phyloP scores from a whole-genome alignment of 2,329 filamentous ascomycete species.

The Ophiostoma sp. region DNA sequence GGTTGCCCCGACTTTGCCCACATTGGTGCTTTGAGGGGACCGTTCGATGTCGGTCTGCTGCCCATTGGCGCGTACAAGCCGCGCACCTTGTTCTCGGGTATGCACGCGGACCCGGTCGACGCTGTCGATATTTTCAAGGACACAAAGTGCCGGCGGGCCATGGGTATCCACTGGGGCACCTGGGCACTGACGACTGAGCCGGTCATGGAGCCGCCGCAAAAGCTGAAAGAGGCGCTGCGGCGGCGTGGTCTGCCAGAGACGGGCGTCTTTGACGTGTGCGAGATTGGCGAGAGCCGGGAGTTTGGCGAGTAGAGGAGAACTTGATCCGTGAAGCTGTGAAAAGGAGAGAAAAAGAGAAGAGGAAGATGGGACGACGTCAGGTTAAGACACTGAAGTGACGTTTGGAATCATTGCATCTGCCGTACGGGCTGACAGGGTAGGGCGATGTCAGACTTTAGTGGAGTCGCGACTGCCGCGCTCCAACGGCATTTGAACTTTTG shows the following conservation, averaged over 20 bases:
- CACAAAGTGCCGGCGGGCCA: constrained; percentile 71
- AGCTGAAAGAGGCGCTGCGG: constrained; percentile 70
- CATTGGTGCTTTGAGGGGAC: constrained; percentile 76
- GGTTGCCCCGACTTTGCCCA: constrained; percentile 81
- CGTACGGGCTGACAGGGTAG: background rate
- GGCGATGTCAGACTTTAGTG: background rate
- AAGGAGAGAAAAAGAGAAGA: background rate
- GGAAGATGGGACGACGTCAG: background rate
- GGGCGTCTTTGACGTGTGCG: constrained; percentile 78
- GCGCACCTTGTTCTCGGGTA: constrained; percentile 68
- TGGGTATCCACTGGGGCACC: constrained; percentile 91
- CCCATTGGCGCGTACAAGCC: constrained; percentile 89
- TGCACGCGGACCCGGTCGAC: constrained; percentile 87
- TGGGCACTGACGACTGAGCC: constrained; percentile 87
- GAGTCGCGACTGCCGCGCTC: background rate
- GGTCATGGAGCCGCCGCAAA: constrained; percentile 75
- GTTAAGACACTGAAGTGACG: background rate
- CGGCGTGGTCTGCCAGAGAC: constrained; percentile 66
- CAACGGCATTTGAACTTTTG: background rate
- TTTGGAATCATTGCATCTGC: background rate
- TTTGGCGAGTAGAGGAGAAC: constrained; percentile 45
- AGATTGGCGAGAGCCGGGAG: constrained; percentile 80
- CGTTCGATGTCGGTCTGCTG: constrained; percentile 88
- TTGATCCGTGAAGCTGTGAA: no score
- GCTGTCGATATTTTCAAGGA: constrained; percentile 87